Base-by-base conservation (phyloP, 2,329 filamentous ascomycete genomes). In the Phaeoacremonium minimum region DNA sequence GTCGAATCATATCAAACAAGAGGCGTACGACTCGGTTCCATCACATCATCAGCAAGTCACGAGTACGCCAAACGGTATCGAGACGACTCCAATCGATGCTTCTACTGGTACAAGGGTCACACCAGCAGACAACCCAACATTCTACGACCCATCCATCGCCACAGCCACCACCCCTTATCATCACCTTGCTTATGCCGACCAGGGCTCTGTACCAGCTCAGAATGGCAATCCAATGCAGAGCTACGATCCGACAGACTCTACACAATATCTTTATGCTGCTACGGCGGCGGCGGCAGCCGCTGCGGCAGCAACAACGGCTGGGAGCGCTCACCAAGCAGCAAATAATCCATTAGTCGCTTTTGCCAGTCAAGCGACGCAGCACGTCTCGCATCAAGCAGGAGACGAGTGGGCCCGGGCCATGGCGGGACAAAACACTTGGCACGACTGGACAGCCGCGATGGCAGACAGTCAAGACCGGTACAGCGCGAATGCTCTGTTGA, bases 381-480 rank as follows among this genome's bases (percentile, higher is more conserved):
- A 26, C 9, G 22, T 26, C 9, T 26, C 22, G 9, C 9, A n/a
- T n/a, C 22, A 26, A n/a, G 22, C 22, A 9, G n/a, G 9, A 9
- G 22, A 26, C 9, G 22, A 26, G 9, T 47, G 51, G 11, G 28
- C 26, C 4, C 33, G 40, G 4, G 43, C 44, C 9, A 51, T 37
- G 26, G 18, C 31, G 28, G 45, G 56, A 4, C 61, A 58, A 7
- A 75, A 68, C 41, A 61, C 69, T 0, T 77, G 73, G 73, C 64
- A 72, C 13, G 68, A 75, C 52, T 77, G 73, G 73, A 69, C 71
- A 7, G 61, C 65, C 1, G 69, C 71, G 36, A 67, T 77, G 18
- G 62, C 66, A 20, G 66, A 72, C 44, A 67, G 55, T 20, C 67
- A 71, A 39, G 68, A 73, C 30, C 61, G 67, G 16, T 74, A 68